Evolutionary conservation across 371 early-diverging fungal species (phyloP).

Genomic region (Smittium culicis): DNA sequence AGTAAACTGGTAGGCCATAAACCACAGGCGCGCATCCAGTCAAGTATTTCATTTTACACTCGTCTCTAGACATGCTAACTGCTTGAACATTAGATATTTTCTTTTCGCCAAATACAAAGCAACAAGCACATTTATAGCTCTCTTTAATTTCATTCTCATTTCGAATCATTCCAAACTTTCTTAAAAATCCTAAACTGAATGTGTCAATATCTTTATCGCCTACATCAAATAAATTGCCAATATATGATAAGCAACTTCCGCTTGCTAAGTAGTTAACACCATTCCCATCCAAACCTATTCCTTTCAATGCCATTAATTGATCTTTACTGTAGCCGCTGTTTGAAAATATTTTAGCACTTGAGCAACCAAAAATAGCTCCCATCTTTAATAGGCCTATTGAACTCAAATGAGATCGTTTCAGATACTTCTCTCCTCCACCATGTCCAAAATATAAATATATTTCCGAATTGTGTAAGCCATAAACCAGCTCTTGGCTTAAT

Average conservation of each 20-base stretch:
- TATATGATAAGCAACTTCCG: slow-evolving; percentile 59
- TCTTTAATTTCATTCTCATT: neutral
- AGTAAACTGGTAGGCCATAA: slow-evolving; percentile 79
- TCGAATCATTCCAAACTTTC: slow-evolving; percentile 48
- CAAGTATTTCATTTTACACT: slow-evolving; percentile 66
- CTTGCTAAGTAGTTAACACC: neutral
- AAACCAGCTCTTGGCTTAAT: slow-evolving; percentile 42
- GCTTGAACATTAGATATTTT: slow-evolving; percentile 35
- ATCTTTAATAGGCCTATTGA: slow-evolving; percentile 51
- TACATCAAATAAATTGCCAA: slow-evolving; percentile 98
- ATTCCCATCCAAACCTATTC: slow-evolving; percentile 11
- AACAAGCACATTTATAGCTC: neutral
- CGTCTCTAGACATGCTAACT: slow-evolving; percentile 51
- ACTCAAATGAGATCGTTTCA: slow-evolving; percentile 50
- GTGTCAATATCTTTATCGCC: slow-evolving; percentile 96
- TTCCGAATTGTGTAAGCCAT: slow-evolving; percentile 41
- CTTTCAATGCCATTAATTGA: slow-evolving; percentile 61
- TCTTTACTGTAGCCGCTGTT: neutral
- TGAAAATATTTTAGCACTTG: neutral
- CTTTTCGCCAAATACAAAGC: slow-evolving; percentile 37
- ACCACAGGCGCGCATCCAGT: slow-evolving; percentile 93
- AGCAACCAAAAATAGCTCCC: slow-evolving; percentile 60
- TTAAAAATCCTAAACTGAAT: slow-evolving; percentile 54
- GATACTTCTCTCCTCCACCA: slow-evolving; percentile 83
- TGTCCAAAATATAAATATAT: slow-evolving; percentile 95